Evolutionary conservation across 208 protist genomes (phyloP).

Genomic region (Trypanosoma mega): DNA sequence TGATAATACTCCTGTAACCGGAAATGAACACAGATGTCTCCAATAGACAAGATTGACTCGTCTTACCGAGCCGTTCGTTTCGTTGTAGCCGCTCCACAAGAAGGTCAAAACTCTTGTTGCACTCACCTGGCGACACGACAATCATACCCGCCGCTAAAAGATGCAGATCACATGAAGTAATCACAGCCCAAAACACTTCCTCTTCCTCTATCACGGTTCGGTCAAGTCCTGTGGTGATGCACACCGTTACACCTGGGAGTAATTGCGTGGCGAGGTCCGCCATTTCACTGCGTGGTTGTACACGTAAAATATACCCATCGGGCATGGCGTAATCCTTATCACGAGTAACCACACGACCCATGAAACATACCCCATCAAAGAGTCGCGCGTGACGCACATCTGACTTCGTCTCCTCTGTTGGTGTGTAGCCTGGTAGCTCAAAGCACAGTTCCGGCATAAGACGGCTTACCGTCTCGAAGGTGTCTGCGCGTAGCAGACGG

Average conservation of each 20-base stretch:
- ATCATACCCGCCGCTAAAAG: slow-evolving; percentile 59
- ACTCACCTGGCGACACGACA: slow-evolving; percentile 63
- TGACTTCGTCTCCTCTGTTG: slow-evolving; percentile 48
- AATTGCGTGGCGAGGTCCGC: slow-evolving; percentile 50
- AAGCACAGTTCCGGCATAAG: slow-evolving; percentile 68
- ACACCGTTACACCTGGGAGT: slow-evolving; percentile 72
- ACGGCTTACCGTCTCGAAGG: slow-evolving; percentile 75
- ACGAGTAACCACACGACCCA: slow-evolving; percentile 67
- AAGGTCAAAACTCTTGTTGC: slow-evolving; percentile 45
- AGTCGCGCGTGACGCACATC: slow-evolving; percentile 75
- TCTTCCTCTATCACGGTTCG: slow-evolving; percentile 33
- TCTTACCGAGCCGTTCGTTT: slow-evolving; percentile 51
- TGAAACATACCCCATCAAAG: slow-evolving; percentile 57
- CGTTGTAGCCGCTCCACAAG: slow-evolving; percentile 66
- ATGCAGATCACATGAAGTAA: slow-evolving; percentile 61
- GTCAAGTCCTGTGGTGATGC: slow-evolving; percentile 73
- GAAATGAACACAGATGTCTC: slow-evolving; percentile 82
- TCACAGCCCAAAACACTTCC: slow-evolving; percentile 86
- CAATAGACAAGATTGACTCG: slow-evolving; percentile 62
- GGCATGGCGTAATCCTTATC: slow-evolving; percentile 74
- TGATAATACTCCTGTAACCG: slow-evolving; percentile 81
- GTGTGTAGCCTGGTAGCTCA: slow-evolving; percentile 50
- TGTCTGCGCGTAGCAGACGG: slow-evolving; percentile 80
- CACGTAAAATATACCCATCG: slow-evolving; percentile 73
- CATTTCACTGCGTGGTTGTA: slow-evolving; percentile 54